Conservation (phyloP, 1,284 basidiomycete species). For the Retiboletus flavoniger region DNA sequence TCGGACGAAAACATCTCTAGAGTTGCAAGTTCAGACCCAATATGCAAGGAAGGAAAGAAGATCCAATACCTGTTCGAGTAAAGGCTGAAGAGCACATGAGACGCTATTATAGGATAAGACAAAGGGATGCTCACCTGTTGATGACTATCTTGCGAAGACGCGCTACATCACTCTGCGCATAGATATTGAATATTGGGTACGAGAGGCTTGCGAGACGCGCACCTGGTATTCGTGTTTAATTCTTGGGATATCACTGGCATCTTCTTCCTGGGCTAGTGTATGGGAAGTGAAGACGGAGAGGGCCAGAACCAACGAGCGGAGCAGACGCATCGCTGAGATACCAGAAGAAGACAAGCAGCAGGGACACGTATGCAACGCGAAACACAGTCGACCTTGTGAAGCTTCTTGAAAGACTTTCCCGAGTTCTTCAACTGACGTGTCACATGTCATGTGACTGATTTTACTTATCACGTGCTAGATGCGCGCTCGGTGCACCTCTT, state of each 20-base stretch:
- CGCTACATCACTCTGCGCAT: slow-evolving; percentile 80
- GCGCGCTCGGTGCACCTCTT: neutral
- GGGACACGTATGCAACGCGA: neutral
- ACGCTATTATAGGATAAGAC: neutral
- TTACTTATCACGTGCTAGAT: slow-evolving; percentile 23
- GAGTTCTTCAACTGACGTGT: slow-evolving; percentile 35
- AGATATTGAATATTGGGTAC: slow-evolving; percentile 3
- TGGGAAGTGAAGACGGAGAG: slow-evolving; percentile 50
- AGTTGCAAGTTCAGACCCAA: slow-evolving; percentile 6
- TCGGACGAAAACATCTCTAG: slow-evolving; percentile 88
- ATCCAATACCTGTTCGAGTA: slow-evolving; percentile 66
- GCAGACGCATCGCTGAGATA: slow-evolving; percentile 55
- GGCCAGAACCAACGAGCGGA: slow-evolving; percentile 52
- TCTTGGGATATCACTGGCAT: slow-evolving; percentile 44
- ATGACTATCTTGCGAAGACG: slow-evolving; percentile 91
- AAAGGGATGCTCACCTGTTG: slow-evolving; percentile 55
- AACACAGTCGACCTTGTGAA: neutral
- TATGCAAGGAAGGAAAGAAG: neutral
- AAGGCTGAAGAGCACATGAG: slow-evolving; percentile 48
- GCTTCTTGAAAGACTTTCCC: neutral
- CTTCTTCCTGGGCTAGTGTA: slow-evolving; percentile 56
- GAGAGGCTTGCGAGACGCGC: slow-evolving; percentile 18
- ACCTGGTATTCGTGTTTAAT: slow-evolving; percentile 80
- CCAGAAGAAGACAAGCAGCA: neutral
- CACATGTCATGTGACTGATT: slow-evolving; percentile 29